These are phyloP conservation scores for Phanerochaete sordida DNA, from an alignment of 768 basidiomycete species.

Conservation along the genomic window DNA sequence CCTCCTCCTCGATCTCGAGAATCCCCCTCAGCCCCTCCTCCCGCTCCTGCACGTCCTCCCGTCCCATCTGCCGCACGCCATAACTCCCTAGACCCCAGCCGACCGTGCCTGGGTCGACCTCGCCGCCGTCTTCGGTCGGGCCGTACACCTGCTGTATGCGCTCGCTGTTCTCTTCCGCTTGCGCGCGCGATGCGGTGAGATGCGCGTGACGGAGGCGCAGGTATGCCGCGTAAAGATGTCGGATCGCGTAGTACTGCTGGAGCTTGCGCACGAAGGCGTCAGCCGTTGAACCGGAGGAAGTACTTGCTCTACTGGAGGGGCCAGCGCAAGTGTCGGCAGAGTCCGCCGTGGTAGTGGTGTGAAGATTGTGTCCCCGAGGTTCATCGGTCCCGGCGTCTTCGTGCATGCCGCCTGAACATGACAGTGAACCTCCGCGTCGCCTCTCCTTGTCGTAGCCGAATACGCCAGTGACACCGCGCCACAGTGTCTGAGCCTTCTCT, in stretches of 20 bases:
- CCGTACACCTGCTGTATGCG: conserved; percentile 62
- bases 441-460: conserved; percentile 28
- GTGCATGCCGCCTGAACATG: background rate
- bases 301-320: background rate
- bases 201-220: conserved; percentile 66
- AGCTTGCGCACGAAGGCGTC: conserved; percentile 1
- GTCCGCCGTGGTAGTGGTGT: background rate
- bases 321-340: background rate
- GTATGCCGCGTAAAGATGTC: conserved; percentile 50
- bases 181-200: conserved; percentile 62
- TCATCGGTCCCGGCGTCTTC: too few relatives aligned
- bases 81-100: conserved; percentile 80
- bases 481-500: conserved; percentile 53
- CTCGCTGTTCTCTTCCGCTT: conserved; percentile 65
- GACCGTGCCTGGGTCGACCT: conserved; percentile 28
- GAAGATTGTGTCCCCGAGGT: background rate
- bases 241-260: background rate
- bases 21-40: conserved; percentile 17
- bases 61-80: conserved; percentile 38
- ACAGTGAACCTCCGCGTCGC: background rate
- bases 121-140: conserved; percentile 23
- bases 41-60: conserved; percentile 30
- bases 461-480: conserved; percentile 53
- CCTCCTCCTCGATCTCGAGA: conserved; percentile 24
- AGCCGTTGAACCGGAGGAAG: background rate